These are phyloP conservation scores for Chrysoporthe cubensis DNA, from an alignment of 2,329 filamentous ascomycete species.

Conservation along the genomic window DNA sequence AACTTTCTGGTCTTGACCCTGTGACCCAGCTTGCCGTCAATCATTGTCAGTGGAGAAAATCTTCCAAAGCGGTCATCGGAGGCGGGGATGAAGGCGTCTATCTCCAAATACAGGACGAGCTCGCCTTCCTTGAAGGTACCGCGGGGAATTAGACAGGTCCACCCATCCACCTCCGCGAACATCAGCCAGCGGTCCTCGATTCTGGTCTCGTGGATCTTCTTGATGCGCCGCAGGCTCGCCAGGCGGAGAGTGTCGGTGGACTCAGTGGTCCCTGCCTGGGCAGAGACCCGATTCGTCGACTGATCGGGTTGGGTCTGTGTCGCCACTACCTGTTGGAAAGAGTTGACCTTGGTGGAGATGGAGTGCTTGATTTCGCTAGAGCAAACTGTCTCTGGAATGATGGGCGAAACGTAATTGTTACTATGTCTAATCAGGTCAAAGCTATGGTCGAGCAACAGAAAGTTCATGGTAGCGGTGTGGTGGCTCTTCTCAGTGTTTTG, in stretches of 20 bases:
- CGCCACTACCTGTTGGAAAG: not conserved
- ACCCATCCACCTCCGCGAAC: slow-evolving; percentile 35
- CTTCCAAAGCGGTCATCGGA: slow-evolving; percentile 18
- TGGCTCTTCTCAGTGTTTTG: not conserved
- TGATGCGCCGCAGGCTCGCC: slow-evolving; percentile 21
- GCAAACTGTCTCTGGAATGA: not conserved
- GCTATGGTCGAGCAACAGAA: not conserved
- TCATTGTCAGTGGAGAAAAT: not conserved
- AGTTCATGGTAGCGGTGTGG: not conserved
- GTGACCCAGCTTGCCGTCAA: slow-evolving; percentile 31
- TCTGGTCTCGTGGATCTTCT: slow-evolving; percentile 24
- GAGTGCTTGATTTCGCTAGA: not conserved
- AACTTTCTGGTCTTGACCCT: slow-evolving; percentile 30
- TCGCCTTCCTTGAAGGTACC: slow-evolving; percentile 30
- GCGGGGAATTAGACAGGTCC: slow-evolving; percentile 32
- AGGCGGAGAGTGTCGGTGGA: slow-evolving; percentile 17
- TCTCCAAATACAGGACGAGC: slow-evolving; percentile 35
- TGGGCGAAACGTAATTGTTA: not conserved
- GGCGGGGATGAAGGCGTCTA: slow-evolving; percentile 36
- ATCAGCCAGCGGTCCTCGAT: slow-evolving; percentile 4
- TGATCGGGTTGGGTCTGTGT: not conserved
- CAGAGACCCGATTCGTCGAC: not conserved
- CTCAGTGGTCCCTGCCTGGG: not conserved
- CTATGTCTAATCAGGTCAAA: not conserved
- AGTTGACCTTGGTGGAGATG: not conserved